Conservation (phyloP, 2,329 filamentous ascomycete species). For the Aspergillus awamori region DNA sequence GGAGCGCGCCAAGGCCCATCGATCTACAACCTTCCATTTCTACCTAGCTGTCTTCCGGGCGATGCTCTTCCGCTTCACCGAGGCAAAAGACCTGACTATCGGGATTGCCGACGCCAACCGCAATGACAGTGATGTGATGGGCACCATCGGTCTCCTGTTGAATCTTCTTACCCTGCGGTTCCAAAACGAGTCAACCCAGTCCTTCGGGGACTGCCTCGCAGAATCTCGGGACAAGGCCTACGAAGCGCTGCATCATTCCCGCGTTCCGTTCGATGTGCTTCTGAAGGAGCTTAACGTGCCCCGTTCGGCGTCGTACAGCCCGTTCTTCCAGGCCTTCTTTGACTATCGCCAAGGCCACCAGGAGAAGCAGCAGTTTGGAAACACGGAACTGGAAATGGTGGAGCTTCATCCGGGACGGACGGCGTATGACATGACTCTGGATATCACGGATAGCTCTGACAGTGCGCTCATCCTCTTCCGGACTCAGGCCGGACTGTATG, state of each 20-base stretch:
- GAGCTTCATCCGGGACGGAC: constrained; percentile 26
- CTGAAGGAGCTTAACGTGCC: constrained; percentile 48
- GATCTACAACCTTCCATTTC: constrained; percentile 51
- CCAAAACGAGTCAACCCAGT: background rate
- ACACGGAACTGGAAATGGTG: constrained; percentile 17
- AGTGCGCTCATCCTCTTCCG: constrained; percentile 22
- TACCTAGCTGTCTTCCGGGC: constrained; percentile 47
- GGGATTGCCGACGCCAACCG: constrained; percentile 54
- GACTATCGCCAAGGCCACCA: constrained; percentile 49
- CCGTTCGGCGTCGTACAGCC: constrained; percentile 44
- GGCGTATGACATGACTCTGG: constrained; percentile 41
- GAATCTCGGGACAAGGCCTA: constrained; percentile 31
- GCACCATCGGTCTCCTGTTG: constrained; percentile 51
- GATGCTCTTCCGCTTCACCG: constrained; percentile 40
- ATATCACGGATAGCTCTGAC: constrained; percentile 41
- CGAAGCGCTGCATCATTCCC: constrained; percentile 46
- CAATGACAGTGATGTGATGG: constrained; percentile 29
- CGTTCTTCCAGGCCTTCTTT: constrained; percentile 56
- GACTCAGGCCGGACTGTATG: constrained; percentile 39
- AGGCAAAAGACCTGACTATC: constrained; percentile 48
- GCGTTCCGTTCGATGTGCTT: constrained; percentile 54
- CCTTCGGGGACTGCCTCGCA: constrained; percentile 37
- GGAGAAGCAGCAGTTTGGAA: constrained; percentile 31
- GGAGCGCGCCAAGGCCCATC: background rate
- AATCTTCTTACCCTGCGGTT: constrained; percentile 55